Base-by-base conservation (phyloP, 768 basidiomycete species). In the Naganishia vaughanmartiniae region DNA sequence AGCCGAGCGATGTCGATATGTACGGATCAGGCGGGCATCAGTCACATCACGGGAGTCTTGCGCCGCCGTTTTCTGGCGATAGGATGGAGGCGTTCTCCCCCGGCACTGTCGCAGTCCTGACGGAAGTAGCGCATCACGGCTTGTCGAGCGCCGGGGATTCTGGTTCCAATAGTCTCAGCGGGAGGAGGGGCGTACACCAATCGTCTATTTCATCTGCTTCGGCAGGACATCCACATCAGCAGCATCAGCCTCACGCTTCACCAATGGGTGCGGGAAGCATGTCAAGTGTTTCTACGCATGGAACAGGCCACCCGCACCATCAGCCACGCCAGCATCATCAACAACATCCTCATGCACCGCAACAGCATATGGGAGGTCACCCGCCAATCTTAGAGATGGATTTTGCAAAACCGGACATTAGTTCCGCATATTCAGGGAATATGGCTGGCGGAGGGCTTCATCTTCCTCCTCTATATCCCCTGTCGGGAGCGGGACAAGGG, bases 11-110 rank as follows among this genome's bases (percentile, higher is more conserved):
- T 14, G 45, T 34, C 30, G 45, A 65, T 53, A 6, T 65, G 21
- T 65, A 65, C 24, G 63, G 15, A 0, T 26, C 63, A 10, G 63
- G 63, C 24, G 21, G 19, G 30, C 36, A 33, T 33, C 56, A 31
- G 7, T 28, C 56, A 28, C 30, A 57, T 15, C 56, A 57, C 31
- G 39, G 19, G 7, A n/a, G 39, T n/a, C 60, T 63, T n/a, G 60
- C 60, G 1, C 60, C 60, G 10, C 60, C 60, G 12, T 63, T n/a
- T 10, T 6, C 39, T 5, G 63, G 17, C 14, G 51, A 57, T n/a
- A 31, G 68, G 55, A 31, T 69, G 68, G 68, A 69, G 5, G 45
- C 68, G 57, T 69, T 69, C 42, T 69, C 68, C 28, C 68, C 68
- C 7, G 57, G 57, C 4, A 69, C 68, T 15, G 68, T 69, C 15